Base-by-base conservation (phyloP, 768 basidiomycete species). In the Pholiota conissans region DNA sequence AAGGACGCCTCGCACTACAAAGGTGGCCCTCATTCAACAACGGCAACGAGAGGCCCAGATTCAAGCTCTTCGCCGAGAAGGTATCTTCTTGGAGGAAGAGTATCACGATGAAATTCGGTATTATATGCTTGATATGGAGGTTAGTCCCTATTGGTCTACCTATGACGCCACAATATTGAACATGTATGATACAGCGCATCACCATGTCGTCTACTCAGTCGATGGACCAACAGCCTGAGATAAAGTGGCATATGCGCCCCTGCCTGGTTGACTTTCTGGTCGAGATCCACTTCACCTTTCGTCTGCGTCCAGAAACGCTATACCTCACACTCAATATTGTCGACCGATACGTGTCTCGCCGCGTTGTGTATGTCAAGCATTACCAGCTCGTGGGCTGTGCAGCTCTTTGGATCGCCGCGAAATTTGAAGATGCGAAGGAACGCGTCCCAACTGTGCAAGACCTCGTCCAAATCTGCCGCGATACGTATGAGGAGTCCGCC, bases 91-190 rank as follows among this genome's bases (percentile, higher is more conserved):
- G 63, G 97, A 98, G 76, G 93, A 94, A 69, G 96, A 98, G 73
- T 98, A 99, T 69, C 84, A 87, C 35, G 91, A 94, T 49, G 97
- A 99, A 68, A 95, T 98, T 57, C 82, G 86, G 56, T 82, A 79
- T 55, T 97, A 98, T 76, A 98, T 98, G 97, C 89, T 91, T 72
- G 87, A 91, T 71, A 97, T 97, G 93, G 96, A 99, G 93, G 97
- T 98, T 65, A 75, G 92, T 78, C 11, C 32, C 52, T 35, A 51
- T 60, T 52, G 7, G 30, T 24, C 28, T 62, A 22, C 52, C 61
- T 57, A 49, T 35, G 68, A 55, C 62, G 59, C 64, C 55, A 61
- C 59, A 59, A 57, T 59, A 52, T 50, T 27, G 6, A 27, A 20
- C 42, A 26, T 32, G 26, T 50, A 30, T 60, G 49, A 30, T 58